Base-by-base conservation (phyloP, 2,329 filamentous ascomycete genomes). In the Sphaerostilbella broomeana region DNA sequence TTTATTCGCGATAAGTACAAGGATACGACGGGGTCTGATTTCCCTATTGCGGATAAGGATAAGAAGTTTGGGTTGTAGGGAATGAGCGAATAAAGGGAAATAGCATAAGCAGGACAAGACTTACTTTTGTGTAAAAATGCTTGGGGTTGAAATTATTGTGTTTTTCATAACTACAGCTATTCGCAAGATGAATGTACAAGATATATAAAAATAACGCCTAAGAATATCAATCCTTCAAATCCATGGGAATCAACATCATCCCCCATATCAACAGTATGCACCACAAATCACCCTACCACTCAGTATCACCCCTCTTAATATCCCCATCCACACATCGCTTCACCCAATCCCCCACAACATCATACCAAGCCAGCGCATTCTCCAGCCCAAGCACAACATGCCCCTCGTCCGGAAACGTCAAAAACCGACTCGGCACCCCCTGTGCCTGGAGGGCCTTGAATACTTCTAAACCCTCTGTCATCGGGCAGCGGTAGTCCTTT, bases 381-480 rank as follows among this genome's bases (percentile, higher is more conserved):
- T 85, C 81, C 2, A 74, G 74, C 47, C 81, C 79, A 33, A 81
- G 53, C 4, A 86, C 79, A 72, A 74, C 84, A 51, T 85, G 81
- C 35, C 80, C 78, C 60, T 87, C 83, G 54, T 86, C 83, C 0
- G 81, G 75, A 52, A 88, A 89, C 1, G 73, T 80, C 54, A 89
- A 51, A 44, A 87, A 79, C 44, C 78, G 74, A 47, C 79, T 84
- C 24, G 81, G 75, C 3, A 88, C 70, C 1, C 79, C 79, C 37
- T 72, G 68, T 11, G 72, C 70, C 61, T 88, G 83, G 18, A 89
- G 64, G 1, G 81, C 75, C 46, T 86, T 84, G 59, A 88, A 89
- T 0, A 79, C 75, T 0, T 80, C 74, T 19, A 89, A 60, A 0
- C 84, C 84, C 55, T 66, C 61, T 0, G 61, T 61, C 4, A 64